Evolutionary conservation across 148 eudicot species (phyloP).

Genomic region (Rhododendron molle): DNA sequence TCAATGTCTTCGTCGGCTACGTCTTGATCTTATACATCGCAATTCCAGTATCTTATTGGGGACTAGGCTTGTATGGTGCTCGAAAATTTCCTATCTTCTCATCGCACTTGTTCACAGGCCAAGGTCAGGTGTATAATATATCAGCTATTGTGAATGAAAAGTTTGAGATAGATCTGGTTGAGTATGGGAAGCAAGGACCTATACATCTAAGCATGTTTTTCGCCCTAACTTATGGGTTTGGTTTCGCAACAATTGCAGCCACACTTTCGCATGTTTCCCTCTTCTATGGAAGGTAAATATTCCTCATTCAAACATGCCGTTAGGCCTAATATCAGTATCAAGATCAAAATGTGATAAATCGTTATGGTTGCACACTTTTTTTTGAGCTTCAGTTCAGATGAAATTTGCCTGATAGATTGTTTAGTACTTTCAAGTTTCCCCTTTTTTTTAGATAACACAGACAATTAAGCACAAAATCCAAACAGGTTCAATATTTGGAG

Average conservation of each 20-base stretch:
- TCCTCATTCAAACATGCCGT: neutral
- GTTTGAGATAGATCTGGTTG: slow-evolving; percentile 53
- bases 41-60: slow-evolving; percentile 80
- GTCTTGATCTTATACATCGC: slow-evolving; percentile 57
- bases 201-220: slow-evolving; percentile 84
- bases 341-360: neutral
- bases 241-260: slow-evolving; percentile 84
- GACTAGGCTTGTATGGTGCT: slow-evolving; percentile 66
- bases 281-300: slow-evolving; percentile 78
- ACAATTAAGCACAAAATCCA: neutral
- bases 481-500: neutral
- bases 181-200: slow-evolving; percentile 58
- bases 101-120: slow-evolving; percentile 62
- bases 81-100: slow-evolving; percentile 76
- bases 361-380: neutral
- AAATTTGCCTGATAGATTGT: neutral
- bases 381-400: neutral
- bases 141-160: slow-evolving; percentile 67
- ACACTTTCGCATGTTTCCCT: slow-evolving; percentile 73
- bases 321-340: neutral
- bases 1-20: slow-evolving; percentile 61
- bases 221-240: slow-evolving; percentile 90
- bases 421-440: neutral
- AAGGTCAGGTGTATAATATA: slow-evolving; percentile 68
- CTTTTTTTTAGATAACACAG: neutral